Evolutionary conservation across 1,139 yeast genomes (phyloP), one percentile per base, ranked within the genome.

Genomic region (Petasospora fabianii): DNA sequence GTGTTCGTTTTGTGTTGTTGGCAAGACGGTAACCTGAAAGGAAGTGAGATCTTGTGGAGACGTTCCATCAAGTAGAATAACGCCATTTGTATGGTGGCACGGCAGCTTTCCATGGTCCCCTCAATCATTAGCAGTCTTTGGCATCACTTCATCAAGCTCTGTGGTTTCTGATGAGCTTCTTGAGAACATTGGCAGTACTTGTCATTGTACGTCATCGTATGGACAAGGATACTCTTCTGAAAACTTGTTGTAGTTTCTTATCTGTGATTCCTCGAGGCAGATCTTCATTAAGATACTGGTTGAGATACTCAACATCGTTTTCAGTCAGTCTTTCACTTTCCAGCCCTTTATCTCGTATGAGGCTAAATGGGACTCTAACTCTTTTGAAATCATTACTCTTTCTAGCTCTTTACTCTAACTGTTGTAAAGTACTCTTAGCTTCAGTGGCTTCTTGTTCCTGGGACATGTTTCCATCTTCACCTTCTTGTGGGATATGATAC

Each of bases 401-500:
- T 79, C 81, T 36, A 86, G 64, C 50, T 82, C 88, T 47, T 82
- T 78, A 19, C 84, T 75, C 53, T 86, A 90, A 65, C 58, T 81
- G 94, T 50, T 86, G 86, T 45, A 90, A 69, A 0, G 96, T 84
- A 32, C 90, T 80, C 50, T 77, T 75, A 2, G 86, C 82, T 46
- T 82, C 90, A 1, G 84, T 78, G 39, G 66, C 77, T 51, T 81
- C 90, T 56, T 84, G 86, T 56, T 84, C 95, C 6, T 92, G 95
- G 18, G 77, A 77, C 30, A 80, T 73, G 55, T 62, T 90, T 0
- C 97, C 97, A 27, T 76, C 80, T 61, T 94, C 98, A 11, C 96
- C 97, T 9, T 67, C 69, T 58, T 92, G 98, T 3, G 98, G 98
- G 35, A 90, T 86, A 60, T 94, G 99, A 60, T 92, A 94, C 99